These are phyloP conservation scores for Salvia rosmarinus DNA, from an alignment of 257 asterid genomes.

Conservation along the genomic window DNA sequence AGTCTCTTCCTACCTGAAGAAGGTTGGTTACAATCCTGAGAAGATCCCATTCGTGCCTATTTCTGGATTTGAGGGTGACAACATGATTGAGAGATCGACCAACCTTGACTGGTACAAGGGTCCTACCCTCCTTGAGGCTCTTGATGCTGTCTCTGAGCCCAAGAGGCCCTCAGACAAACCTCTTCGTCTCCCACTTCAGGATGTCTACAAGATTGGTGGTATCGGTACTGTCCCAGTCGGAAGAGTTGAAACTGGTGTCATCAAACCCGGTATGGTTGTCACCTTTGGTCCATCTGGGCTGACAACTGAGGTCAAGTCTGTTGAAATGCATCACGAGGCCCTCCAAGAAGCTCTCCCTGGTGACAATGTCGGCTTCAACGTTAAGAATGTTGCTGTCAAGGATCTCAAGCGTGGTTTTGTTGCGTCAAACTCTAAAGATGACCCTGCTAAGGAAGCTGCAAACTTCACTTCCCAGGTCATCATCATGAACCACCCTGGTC, in stretches of 20 bases:
- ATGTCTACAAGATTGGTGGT: conserved; percentile 51
- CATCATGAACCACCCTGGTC: conserved; percentile 80
- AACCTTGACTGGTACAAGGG: conserved; percentile 58
- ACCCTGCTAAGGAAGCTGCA: conserved; percentile 61
- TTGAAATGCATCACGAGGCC: conserved; percentile 41
- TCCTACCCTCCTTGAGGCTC: conserved; percentile 52
- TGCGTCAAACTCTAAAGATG: conserved; percentile 70
- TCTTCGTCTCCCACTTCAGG: conserved; percentile 30
- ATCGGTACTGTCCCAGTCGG: conserved; percentile 52
- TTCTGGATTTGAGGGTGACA: conserved; percentile 16
- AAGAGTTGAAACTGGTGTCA: conserved; percentile 45
- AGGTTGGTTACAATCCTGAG: conserved; percentile 51
- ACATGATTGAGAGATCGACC: conserved; percentile 34
- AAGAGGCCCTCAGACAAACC: conserved; percentile 51
- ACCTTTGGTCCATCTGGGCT: conserved; percentile 48
- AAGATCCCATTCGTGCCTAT: conserved; percentile 23
- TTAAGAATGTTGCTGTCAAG: conserved; percentile 67
- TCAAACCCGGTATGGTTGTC: conserved; percentile 45
- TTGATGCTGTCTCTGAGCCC: conserved; percentile 42
- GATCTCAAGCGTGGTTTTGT: conserved; percentile 66
- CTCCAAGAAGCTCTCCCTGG: conserved; percentile 66
- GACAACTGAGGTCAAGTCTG: conserved; percentile 47
- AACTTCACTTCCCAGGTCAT: conserved; percentile 64
- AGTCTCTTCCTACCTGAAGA: conserved; percentile 51
- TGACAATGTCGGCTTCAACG: conserved; percentile 79